Percentiles rank a stretch among this genome's conserved stretches.
Evolutionary conservation across 202 grass and related monocot genomes (phyloP).

Genomic region (Panicum virgatum): DNA sequence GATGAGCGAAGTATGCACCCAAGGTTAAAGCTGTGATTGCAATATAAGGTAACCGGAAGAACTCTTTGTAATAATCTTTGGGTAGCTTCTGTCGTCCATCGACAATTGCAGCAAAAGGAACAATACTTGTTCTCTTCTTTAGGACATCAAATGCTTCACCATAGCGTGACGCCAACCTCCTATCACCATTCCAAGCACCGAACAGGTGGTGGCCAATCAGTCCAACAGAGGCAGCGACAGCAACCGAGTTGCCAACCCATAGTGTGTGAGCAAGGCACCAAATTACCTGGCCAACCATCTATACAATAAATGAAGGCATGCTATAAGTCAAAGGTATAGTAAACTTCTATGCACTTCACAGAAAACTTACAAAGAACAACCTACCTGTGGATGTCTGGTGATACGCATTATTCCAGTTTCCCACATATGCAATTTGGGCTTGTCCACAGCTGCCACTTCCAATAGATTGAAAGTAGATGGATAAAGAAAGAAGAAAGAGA

Average conservation of each 20-base stretch:
- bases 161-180: constrained; percentile 59
- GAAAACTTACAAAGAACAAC: not conserved
- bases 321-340: not conserved
- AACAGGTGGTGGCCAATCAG: constrained; percentile 85
- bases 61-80: constrained; percentile 88
- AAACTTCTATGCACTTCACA: constrained; percentile 3
- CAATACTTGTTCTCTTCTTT: constrained; percentile 80
- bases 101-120: constrained; percentile 81
- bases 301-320: not conserved
- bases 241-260: constrained; percentile 88
- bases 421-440: constrained; percentile 94
- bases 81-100: constrained; percentile 84
- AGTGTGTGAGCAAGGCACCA: constrained; percentile 95
- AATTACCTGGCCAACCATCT: constrained; percentile 98
- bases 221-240: constrained; percentile 68
- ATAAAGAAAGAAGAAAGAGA: constrained; percentile 92
- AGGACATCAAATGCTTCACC: constrained; percentile 72
- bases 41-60: constrained; percentile 76
- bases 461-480: constrained; percentile 98
- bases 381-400: constrained; percentile 94
- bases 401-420: constrained; percentile 98
- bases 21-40: constrained; percentile 74
- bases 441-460: constrained; percentile 94
- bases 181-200: constrained; percentile 96
- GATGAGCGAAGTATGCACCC: constrained; percentile 84